These are phyloP conservation scores for Favolaschia claudopus DNA, from an alignment of 768 basidiomycete genomes.

Conservation along the genomic window DNA sequence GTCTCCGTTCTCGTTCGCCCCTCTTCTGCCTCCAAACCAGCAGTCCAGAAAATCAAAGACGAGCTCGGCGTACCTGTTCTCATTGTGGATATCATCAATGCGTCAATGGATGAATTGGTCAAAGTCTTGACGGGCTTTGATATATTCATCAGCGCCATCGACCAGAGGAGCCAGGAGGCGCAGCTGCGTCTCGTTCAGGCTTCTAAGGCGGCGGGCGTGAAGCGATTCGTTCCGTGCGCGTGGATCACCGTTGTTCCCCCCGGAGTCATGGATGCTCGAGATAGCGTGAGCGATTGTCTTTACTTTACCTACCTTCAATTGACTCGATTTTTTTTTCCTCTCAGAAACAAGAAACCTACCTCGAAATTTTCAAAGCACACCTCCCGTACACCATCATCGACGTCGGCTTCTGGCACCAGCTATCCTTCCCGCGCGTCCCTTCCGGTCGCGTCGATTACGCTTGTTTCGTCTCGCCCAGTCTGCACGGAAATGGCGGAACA, in stretches of 20 bases:
- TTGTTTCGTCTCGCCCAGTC: not conserved
- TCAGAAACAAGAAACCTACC: conserved; percentile 35
- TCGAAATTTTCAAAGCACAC: conserved; percentile 29
- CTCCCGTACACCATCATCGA: conserved; percentile 38
- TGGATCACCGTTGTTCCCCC: conserved; percentile 1
- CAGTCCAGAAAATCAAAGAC: not conserved
- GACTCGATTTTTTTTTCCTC: not conserved
- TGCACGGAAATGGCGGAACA: conserved; percentile 27
- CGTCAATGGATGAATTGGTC: not conserved
- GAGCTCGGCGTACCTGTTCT: not conserved
- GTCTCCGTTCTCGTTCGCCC: conserved; percentile 8
- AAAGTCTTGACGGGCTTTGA: not conserved
- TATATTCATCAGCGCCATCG: conserved; percentile 8
- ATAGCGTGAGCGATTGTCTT: not conserved
- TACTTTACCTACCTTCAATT: not conserved
- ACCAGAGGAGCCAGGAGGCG: not conserved
- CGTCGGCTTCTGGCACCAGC: conserved; percentile 39
- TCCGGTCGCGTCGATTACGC: conserved; percentile 12
- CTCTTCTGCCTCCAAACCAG: not conserved
- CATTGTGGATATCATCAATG: not conserved
- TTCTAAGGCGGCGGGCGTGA: conserved; percentile 1
- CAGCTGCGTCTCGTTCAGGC: not conserved
- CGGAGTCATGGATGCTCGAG: not conserved
- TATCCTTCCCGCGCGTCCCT: conserved; percentile 9
- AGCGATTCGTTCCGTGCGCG: not conserved